Evolutionary conservation across 192 early-diverging fungal genomes (phyloP).

Genomic region (Umbelopsis sp.): DNA sequence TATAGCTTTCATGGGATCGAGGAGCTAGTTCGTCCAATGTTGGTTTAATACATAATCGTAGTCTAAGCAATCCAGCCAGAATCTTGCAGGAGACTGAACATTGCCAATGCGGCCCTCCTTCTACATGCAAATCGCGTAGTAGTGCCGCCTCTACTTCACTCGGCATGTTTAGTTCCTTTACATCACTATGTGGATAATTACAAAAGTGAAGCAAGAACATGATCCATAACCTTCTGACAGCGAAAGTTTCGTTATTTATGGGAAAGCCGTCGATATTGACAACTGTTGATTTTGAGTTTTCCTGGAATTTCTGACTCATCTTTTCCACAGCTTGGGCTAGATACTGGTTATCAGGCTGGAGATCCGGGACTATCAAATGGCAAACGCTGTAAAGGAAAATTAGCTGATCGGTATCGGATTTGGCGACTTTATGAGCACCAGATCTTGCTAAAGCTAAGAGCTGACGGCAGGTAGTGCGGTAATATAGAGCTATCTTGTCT

Average conservation of each 20-base stretch:
- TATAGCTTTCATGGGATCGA: background rate
- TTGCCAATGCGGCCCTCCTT: too few species aligned
- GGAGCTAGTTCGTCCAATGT: background rate
- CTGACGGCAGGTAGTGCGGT: background rate
- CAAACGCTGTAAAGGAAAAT: background rate
- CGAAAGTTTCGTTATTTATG: background rate
- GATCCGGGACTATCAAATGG: background rate
- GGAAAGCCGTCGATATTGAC: background rate
- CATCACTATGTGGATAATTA: too few species aligned
- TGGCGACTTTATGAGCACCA: too few species aligned
- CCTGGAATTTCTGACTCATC: background rate
- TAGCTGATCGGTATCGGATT: too few species aligned
- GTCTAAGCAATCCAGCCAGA: background rate
- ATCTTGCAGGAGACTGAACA: too few species aligned
- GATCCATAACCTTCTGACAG: background rate
- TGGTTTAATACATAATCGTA: background rate
- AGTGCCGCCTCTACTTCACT: too few species aligned
- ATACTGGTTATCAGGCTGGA: conserved; percentile 16
- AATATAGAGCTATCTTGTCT: background rate
- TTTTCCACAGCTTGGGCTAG: background rate
- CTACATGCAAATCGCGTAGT: too few species aligned
- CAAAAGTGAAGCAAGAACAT: too few species aligned
- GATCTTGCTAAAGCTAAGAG: background rate
- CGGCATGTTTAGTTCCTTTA: too few species aligned
- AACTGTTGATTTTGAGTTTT: background rate